These are phyloP conservation scores for Yarrowia sp. DNA, from an alignment of 805 yeast species.

Conservation along the genomic window DNA sequence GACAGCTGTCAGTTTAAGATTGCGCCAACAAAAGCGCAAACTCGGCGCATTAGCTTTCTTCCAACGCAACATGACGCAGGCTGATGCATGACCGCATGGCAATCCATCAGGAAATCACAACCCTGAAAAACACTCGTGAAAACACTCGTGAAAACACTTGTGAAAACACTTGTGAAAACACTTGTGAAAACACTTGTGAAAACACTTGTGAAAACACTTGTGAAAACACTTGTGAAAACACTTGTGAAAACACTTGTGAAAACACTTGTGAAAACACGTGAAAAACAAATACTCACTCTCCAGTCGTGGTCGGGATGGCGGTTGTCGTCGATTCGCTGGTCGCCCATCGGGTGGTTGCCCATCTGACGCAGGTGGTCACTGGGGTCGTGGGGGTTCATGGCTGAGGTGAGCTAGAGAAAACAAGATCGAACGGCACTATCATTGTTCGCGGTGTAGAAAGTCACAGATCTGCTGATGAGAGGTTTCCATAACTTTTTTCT, in stretches of 20 bases:
- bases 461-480: conserved; percentile 5
- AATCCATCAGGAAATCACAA: too few relatives aligned
- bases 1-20: not conserved
- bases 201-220: too few relatives aligned
- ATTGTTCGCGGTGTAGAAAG: not conserved
- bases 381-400: not conserved
- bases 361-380: not conserved
- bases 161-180: too few relatives aligned
- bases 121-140: too few relatives aligned
- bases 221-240: too few relatives aligned
- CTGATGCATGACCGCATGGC: too few relatives aligned
- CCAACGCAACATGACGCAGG: not conserved
- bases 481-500: conserved; percentile 7
- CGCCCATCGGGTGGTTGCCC: too few relatives aligned
- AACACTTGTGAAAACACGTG: not conserved
- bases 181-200: too few relatives aligned
- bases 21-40: not conserved
- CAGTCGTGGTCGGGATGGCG: not conserved
- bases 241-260: too few relatives aligned
- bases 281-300: not conserved
- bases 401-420: conserved; percentile 7
- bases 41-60: not conserved
- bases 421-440: not conserved
- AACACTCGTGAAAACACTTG: too few relatives aligned
- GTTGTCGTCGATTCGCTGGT: not conserved